A percentile compares a stretch with the other conserved stretches of the same genome.
Conservation (phyloP, 352 stramenopile species). For the Phytophthora ohioensis region DNA sequence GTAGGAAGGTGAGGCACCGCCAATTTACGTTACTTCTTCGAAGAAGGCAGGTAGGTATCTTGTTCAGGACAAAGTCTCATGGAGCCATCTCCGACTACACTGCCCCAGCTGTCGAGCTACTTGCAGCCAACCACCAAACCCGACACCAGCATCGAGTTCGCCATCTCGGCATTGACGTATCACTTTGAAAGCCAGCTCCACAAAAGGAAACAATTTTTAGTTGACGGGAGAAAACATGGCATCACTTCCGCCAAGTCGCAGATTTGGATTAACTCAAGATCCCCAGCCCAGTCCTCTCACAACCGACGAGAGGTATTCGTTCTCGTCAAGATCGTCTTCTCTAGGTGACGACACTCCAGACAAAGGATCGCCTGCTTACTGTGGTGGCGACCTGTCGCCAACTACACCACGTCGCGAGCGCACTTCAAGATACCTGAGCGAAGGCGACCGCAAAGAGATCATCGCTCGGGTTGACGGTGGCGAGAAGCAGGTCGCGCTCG, state of each 20-base stretch:
- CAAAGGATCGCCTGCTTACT: neutral
- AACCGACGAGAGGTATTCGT: neutral
- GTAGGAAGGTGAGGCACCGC: neutral
- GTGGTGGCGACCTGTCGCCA: slow-evolving; percentile 1
- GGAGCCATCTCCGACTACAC: slow-evolving; percentile 7
- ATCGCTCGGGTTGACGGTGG: neutral
- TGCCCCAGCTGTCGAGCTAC: slow-evolving; percentile 16
- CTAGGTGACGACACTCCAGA: neutral
- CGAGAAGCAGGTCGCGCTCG: neutral
- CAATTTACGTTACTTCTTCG: slow-evolving; percentile 1
- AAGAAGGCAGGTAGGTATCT: neutral
- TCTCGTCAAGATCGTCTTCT: neutral
- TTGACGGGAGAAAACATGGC: neutral
- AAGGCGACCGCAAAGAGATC: neutral
- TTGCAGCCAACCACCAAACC: slow-evolving; percentile 12
- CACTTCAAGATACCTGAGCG: neutral
- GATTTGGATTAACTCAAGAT: slow-evolving; percentile 1
- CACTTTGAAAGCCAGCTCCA: slow-evolving; percentile 24
- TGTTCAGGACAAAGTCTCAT: slow-evolving; percentile 2
- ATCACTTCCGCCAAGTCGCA: neutral
- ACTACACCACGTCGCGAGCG: slow-evolving; percentile 5
- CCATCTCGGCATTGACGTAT: slow-evolving; percentile 18
- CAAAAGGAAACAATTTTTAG: slow-evolving; percentile 11
- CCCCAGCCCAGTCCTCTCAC: slow-evolving; percentile 3
- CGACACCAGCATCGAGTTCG: slow-evolving; percentile 5